A percentile compares a stretch with the other conserved stretches of the same genome.
These are phyloP conservation scores for Fusarium fujikuroi DNA, from an alignment of 2,329 filamentous ascomycete species.

Conservation along the genomic window DNA sequence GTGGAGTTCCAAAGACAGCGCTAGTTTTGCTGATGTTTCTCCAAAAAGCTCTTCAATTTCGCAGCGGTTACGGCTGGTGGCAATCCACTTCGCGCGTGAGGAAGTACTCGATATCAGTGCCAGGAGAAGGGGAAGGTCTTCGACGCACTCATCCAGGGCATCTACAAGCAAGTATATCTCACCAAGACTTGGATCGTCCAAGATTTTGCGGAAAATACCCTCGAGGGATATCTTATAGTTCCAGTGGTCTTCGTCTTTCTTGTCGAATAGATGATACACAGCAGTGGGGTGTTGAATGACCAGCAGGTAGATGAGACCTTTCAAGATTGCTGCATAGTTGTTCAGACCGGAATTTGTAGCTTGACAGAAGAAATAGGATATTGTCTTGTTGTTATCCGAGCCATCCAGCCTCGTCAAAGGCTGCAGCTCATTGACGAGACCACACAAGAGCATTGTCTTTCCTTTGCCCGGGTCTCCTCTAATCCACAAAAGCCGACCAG, in stretches of 20 bases:
- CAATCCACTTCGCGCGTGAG: slow-evolving; percentile 52
- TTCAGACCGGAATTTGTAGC: slow-evolving; percentile 48
- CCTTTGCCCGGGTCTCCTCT: slow-evolving; percentile 51
- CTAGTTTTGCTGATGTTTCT: slow-evolving; percentile 27
- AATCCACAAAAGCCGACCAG: slow-evolving; percentile 43
- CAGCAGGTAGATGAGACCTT: slow-evolving; percentile 56
- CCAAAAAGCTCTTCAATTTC: slow-evolving; percentile 45
- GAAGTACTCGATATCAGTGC: slow-evolving; percentile 11
- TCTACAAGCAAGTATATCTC: slow-evolving; percentile 50
- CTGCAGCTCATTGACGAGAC: slow-evolving; percentile 39
- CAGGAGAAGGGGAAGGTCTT: slow-evolving; percentile 47
- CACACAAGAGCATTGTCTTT: slow-evolving; percentile 50
- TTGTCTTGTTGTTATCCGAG: accelerated
- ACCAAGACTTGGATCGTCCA: accelerated
- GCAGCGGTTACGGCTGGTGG: slow-evolving; percentile 56
- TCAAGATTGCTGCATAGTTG: slow-evolving; percentile 53
- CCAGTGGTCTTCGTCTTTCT: accelerated
- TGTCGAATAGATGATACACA: slow-evolving; percentile 43
- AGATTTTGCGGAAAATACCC: accelerated
- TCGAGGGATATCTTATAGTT: accelerated
- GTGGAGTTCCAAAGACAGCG: slow-evolving; percentile 53
- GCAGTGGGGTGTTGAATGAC: slow-evolving; percentile 46
- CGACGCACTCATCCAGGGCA: slow-evolving; percentile 57
- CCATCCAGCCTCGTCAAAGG: accelerated
- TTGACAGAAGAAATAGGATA: slow-evolving; percentile 54